phyloP scores from a whole-genome alignment of 192 early-diverging fungal genomes.

The Lobosporangium transversale region DNA sequence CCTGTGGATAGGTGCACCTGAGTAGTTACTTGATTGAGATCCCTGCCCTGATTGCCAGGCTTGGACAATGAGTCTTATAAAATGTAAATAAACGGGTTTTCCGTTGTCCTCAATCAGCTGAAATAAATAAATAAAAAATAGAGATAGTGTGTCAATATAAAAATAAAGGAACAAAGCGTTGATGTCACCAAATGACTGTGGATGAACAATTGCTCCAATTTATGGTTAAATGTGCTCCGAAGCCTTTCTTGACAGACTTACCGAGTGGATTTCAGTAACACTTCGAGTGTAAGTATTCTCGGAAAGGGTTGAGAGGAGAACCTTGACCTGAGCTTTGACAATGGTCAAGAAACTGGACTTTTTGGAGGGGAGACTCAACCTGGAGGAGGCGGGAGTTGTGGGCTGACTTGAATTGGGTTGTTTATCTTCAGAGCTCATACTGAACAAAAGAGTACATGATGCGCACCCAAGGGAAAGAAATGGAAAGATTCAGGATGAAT shows the following conservation, averaged over 20 bases:
- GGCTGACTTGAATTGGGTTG: slow-evolving; percentile 52
- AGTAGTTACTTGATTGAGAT: slow-evolving; percentile 22
- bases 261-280: slow-evolving; percentile 60
- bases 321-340: slow-evolving; percentile 66
- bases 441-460: slow-evolving; percentile 59
- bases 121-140: neutral
- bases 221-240: too few relatives aligned
- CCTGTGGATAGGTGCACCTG: slow-evolving; percentile 50
- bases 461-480: slow-evolving; percentile 26
- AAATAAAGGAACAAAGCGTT: neutral
- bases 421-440: slow-evolving; percentile 70
- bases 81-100: slow-evolving; percentile 57
- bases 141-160: neutral
- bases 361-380: slow-evolving; percentile 55
- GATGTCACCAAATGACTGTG: too few relatives aligned
- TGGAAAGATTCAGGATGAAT: neutral
- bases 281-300: slow-evolving; percentile 62
- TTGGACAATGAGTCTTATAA: slow-evolving; percentile 56
- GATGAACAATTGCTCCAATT: too few relatives aligned
- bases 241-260: slow-evolving; percentile 54
- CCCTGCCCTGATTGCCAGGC: slow-evolving; percentile 49
- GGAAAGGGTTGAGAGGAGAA: slow-evolving; percentile 62
- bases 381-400: slow-evolving; percentile 58
- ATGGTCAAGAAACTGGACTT: slow-evolving; percentile 63
- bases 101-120: slow-evolving; percentile 66